These are phyloP conservation scores for Petasospora rhodanensis DNA, from an alignment of 1,139 yeast species.

Conservation along the genomic window DNA sequence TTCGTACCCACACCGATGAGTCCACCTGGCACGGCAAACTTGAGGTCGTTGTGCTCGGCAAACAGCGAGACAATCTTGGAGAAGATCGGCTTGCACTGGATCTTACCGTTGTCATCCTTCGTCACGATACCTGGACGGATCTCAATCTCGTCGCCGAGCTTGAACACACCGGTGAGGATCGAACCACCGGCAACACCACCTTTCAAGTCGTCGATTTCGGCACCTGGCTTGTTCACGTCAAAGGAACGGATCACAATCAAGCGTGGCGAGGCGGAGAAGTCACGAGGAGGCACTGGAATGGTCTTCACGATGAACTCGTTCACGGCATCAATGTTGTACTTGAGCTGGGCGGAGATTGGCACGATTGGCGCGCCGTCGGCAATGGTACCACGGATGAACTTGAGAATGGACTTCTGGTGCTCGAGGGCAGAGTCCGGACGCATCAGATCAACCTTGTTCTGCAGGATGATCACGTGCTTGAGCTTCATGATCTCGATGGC, in stretches of 20 bases:
- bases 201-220: slow-evolving; percentile 92
- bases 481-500: slow-evolving; percentile 99
- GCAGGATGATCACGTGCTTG: slow-evolving; percentile 92
- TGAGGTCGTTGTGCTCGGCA: slow-evolving; percentile 96
- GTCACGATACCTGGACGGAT: slow-evolving; percentile 98
- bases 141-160: slow-evolving; percentile 96
- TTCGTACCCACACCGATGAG: slow-evolving; percentile 99
- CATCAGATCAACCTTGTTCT: slow-evolving; percentile 98
- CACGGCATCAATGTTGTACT: slow-evolving; percentile 97
- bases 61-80: slow-evolving; percentile 90
- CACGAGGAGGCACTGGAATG: slow-evolving; percentile 95
- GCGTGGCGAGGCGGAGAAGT: slow-evolving; percentile 88
- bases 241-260: slow-evolving; percentile 97
- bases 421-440: slow-evolving; percentile 95
- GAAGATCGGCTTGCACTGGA: slow-evolving; percentile 93
- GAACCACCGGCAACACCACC: slow-evolving; percentile 99
- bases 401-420: slow-evolving; percentile 87
- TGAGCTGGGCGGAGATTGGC: slow-evolving; percentile 97
- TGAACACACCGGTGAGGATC: slow-evolving; percentile 93
- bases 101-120: slow-evolving; percentile 87
- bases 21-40: slow-evolving; percentile 99
- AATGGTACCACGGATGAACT: slow-evolving; percentile 93
- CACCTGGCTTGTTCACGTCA: slow-evolving; percentile 98
- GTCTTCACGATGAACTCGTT: slow-evolving; percentile 93
- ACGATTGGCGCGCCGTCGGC: slow-evolving; percentile 99